Evolutionary conservation across 2,329 filamentous ascomycete species (phyloP), one percentile per base, ranked within the genome.

Genomic region (Sporothrix phasma): DNA sequence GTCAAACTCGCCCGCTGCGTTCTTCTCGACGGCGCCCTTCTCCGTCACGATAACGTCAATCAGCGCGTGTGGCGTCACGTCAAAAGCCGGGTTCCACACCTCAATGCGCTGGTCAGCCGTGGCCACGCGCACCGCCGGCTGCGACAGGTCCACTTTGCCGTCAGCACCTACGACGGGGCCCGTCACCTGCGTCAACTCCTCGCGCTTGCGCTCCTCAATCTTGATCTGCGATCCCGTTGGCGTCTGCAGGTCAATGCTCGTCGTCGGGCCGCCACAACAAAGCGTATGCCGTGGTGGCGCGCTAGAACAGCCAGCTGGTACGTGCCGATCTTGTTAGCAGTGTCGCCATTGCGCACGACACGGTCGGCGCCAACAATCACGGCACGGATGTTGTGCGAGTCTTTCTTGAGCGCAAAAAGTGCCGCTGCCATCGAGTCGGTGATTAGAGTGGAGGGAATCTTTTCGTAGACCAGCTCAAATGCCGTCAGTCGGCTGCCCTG

Each of bases 291-390:
- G 71, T 99, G 94, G 71, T 92, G 81, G 68, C 83, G 87, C 24
- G 94, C 94, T 34, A 96, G 81, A n/a, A 97, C 92, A 3, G 94
- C 92, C 3, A 99, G 82, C 63, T 88, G 84, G 74, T 99, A 97
- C 0, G 94, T 99, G 61, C 94, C 94, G 67, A 99, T 95, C 79
- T 99, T 99, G 79, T 99, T 99, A 64, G 94, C 94, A 0, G 94
- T 97, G 76, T 99, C 94, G 34, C 94, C 94, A 71, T 99, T 99
- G 60, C 92, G 89, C 37, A 93, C 94, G 15, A 99, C 94, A 64
- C 94, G 86, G 74, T 99, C 94, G 2, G 94, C 94, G 31, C 94
- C 94, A 0, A 99, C 94, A 34, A 99, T 88, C 61, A 99, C 90
- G 5, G 92, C 93, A 5, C 85, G 83, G 66, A 99, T 89, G 71